Conservation (phyloP, 1,284 basidiomycete genomes). For the Kalmanozyma brasiliensis region DNA sequence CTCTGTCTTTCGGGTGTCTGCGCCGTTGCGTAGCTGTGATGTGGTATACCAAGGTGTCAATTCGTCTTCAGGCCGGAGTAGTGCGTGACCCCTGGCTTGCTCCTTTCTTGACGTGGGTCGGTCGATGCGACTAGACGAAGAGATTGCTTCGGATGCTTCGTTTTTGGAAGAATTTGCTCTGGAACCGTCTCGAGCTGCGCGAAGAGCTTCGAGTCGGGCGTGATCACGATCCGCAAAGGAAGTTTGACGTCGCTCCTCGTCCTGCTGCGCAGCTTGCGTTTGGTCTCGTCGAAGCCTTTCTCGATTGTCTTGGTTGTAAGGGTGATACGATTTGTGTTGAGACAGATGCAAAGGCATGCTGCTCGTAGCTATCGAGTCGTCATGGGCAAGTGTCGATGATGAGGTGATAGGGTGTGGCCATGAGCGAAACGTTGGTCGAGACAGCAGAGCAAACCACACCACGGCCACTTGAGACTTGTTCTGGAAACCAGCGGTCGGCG, state of each 20-base stretch:
- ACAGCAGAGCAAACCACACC: not conserved
- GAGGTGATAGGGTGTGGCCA: not conserved
- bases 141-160: not conserved
- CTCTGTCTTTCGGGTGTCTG: constrained; percentile 42
- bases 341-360: constrained; percentile 34
- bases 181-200: not conserved
- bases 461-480: too few relatives aligned
- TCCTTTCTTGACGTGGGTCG: not conserved
- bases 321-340: constrained; percentile 31
- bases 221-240: constrained; percentile 16
- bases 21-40: constrained; percentile 40
- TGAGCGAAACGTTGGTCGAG: constrained; percentile 5
- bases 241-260: constrained; percentile 8
- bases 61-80: constrained; percentile 41
- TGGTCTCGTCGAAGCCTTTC: constrained; percentile 10
- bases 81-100: constrained; percentile 9
- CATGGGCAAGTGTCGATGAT: not conserved
- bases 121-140: not conserved
- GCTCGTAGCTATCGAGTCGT: not conserved
- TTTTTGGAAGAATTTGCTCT: not conserved
- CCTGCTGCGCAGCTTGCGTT: constrained; percentile 6
- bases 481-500: too few relatives aligned
- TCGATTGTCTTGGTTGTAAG: constrained; percentile 15
- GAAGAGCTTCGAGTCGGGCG: constrained; percentile 17
- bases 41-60: constrained; percentile 59